Evolutionary conservation across 2,329 filamentous ascomycete genomes (phyloP).

Genomic region (Aspergillus versicolor): DNA sequence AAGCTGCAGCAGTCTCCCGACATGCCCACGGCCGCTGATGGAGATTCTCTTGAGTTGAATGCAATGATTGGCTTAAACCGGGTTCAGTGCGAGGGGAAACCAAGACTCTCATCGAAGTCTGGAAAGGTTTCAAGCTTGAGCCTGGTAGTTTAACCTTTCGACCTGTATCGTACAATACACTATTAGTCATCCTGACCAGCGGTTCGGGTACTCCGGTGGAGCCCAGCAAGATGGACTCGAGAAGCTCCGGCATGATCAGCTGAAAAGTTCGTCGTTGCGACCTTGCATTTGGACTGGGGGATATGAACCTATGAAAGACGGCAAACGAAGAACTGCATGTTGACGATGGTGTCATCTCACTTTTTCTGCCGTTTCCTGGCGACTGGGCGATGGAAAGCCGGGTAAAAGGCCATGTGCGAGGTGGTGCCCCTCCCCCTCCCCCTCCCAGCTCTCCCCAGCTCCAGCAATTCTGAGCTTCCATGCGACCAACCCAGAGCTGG

Average conservation of each 20-base stretch:
- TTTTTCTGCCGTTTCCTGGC: background rate
- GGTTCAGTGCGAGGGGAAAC: background rate
- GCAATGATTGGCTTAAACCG: background rate
- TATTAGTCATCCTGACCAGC: slow-evolving; percentile 11
- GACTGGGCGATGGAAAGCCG: background rate
- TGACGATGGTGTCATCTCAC: slow-evolving; percentile 5
- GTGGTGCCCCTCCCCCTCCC: slow-evolving; percentile 1
- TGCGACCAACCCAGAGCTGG: slow-evolving; percentile 12
- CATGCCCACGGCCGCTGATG: background rate
- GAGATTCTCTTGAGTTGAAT: background rate
- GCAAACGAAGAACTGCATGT: background rate
- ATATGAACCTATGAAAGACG: background rate
- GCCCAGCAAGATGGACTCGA: slow-evolving; percentile 8
- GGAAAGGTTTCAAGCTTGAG: background rate
- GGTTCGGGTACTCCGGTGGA: slow-evolving; percentile 18
- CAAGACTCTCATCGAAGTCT: background rate
- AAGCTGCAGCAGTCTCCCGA: background rate
- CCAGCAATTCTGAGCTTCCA: slow-evolving; percentile 16
- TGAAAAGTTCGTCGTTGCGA: slow-evolving; percentile 8
- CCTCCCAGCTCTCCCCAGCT: slow-evolving; percentile 21
- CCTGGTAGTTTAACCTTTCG: background rate
- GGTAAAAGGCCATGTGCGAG: background rate
- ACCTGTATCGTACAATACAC: slow-evolving; percentile 12
- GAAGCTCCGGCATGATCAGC: slow-evolving; percentile 14
- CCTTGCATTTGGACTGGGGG: slow-evolving; percentile 3